These are phyloP conservation scores for Trichodelitschia bisporula DNA, from an alignment of 495 filamentous ascomycete genomes.

Conservation along the genomic window DNA sequence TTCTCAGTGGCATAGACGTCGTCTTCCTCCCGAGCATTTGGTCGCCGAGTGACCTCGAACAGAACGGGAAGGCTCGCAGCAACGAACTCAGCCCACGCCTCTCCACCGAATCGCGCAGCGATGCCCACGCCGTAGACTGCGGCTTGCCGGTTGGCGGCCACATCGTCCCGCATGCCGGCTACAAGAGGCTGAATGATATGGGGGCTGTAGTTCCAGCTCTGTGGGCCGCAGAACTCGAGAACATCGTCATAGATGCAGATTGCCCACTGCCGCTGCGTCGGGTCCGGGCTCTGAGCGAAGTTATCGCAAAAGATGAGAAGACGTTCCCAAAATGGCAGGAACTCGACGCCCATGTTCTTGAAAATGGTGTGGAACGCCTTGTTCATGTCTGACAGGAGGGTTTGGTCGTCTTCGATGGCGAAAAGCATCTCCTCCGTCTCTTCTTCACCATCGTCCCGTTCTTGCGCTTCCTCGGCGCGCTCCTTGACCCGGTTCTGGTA, in stretches of 20 bases:
- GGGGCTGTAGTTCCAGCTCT: conserved; percentile 58
- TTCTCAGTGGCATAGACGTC: conserved; percentile 97
- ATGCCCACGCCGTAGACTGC: conserved; percentile 92
- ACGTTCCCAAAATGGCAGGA: conserved; percentile 70
- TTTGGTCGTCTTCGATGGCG: conserved; percentile 94
- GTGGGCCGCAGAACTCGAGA: conserved; percentile 76
- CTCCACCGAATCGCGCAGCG: conserved; percentile 77
- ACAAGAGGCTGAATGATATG: conserved; percentile 71
- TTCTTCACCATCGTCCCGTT: conserved; percentile 48
- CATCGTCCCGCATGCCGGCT: conserved; percentile 57
- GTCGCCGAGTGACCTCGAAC: conserved; percentile 58
- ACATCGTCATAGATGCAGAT: conserved; percentile 98
- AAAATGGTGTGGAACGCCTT: conserved; percentile 99
- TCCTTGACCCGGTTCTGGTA: conserved; percentile 65
- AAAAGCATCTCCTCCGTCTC: conserved; percentile 58
- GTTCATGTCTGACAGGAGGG: conserved; percentile 96
- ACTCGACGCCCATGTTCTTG: conserved; percentile 69
- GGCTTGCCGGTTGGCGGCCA: conserved; percentile 85
- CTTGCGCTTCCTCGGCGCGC: conserved; percentile 52
- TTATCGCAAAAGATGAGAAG: conserved; percentile 61
- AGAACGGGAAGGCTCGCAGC: conserved; percentile 53
- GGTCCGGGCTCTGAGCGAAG: conserved; percentile 62
- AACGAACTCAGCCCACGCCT: conserved; percentile 61
- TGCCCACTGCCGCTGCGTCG: conserved; percentile 93
- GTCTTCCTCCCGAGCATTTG: conserved; percentile 66